Percentiles rank a stretch among this genome's conserved stretches.
Evolutionary conservation across 192 early-diverging fungal genomes (phyloP).

Genomic region (Podila epigama): DNA sequence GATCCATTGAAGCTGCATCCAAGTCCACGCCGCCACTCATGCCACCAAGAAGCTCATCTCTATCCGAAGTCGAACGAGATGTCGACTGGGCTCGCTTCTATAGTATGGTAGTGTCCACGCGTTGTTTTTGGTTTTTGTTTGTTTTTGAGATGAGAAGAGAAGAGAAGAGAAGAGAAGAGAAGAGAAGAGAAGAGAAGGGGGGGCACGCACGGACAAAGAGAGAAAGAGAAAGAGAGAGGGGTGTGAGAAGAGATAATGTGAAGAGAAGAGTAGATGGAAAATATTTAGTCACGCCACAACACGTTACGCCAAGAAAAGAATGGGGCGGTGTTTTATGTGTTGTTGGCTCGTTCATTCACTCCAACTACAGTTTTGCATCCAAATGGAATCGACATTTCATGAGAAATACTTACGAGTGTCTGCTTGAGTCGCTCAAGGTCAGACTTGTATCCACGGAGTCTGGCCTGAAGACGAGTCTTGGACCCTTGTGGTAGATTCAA

Average conservation of each 20-base stretch:
- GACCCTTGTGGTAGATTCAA: constrained; percentile 70
- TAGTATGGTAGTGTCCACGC: no score
- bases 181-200: no score
- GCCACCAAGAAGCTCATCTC: constrained; percentile 69
- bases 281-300: no score
- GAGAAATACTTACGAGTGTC: constrained; percentile 67
- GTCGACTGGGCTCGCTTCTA: constrained; percentile 58
- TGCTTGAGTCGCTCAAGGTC: constrained; percentile 82
- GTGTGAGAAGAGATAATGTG: background rate
- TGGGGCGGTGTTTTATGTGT: no score
- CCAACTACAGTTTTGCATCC: no score
- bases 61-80: constrained; percentile 54
- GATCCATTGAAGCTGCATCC: constrained; percentile 73
- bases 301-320: no score
- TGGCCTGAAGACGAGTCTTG: constrained; percentile 71
- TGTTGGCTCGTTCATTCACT: no score
- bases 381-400: no score
- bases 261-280: background rate
- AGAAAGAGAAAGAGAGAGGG: background rate
- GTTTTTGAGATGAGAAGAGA: no score
- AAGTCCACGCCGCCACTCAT: constrained; percentile 52
- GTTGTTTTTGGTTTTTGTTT: no score
- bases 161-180: no score
- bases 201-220: no score
- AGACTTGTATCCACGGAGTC: constrained; percentile 75